These are phyloP conservation scores for Grosmannia penicillata DNA, from an alignment of 2,329 filamentous ascomycete species.

Conservation along the genomic window DNA sequence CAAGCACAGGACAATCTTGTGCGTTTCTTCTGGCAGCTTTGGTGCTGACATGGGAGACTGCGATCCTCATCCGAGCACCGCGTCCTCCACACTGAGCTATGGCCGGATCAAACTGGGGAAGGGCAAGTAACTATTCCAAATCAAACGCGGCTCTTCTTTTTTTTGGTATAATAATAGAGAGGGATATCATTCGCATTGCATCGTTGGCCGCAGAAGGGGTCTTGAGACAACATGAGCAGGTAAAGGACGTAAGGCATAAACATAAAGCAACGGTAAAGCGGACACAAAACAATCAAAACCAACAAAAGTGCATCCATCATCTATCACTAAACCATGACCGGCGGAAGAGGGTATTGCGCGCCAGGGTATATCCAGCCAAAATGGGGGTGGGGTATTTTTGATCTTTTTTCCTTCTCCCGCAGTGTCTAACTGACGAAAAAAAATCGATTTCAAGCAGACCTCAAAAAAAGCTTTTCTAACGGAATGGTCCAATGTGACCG, in stretches of 20 bases:
- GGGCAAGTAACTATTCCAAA: no score
- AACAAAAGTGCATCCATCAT: constrained; percentile 5
- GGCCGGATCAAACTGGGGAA: no score
- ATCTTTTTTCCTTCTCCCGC: constrained; percentile 6
- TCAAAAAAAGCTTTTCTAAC: constrained; percentile 49
- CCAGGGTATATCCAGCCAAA: constrained; percentile 51
- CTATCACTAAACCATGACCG: constrained; percentile 8
- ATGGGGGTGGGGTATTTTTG: constrained; percentile 22
- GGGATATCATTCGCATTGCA: constrained; percentile 11
- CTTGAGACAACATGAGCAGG: not conserved
- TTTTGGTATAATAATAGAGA: constrained; percentile 2
- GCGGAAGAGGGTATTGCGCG: constrained; percentile 30
- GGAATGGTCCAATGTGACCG: constrained; percentile 78
- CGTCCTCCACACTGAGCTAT: no score
- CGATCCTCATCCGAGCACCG: no score
- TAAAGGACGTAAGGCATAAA: not conserved
- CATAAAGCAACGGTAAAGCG: not conserved
- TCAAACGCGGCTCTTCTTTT: constrained; percentile 1
- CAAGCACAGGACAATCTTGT: no score
- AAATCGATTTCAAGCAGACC: constrained; percentile 13
- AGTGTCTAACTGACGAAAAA: constrained; percentile 11
- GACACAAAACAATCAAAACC: not conserved
- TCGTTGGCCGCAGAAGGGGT: constrained; percentile 4
- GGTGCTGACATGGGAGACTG: no score
- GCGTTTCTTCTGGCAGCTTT: no score